Base-by-base conservation (phyloP, 495 filamentous ascomycete species). In the Aspergillus steynii region DNA sequence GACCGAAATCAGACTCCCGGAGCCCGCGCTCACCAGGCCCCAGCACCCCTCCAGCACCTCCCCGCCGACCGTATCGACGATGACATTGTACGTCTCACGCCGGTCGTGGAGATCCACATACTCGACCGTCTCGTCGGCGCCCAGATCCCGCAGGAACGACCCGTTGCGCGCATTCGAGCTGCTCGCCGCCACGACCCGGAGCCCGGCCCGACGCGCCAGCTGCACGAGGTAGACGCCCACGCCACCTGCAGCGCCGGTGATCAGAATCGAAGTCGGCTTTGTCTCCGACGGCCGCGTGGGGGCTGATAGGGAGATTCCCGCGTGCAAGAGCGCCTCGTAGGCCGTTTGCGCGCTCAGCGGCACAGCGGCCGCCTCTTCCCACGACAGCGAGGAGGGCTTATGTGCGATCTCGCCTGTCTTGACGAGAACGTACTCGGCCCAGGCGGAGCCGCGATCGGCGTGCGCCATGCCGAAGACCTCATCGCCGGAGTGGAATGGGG, bases 181-280 rank as follows among this genome's bases (percentile, higher is more conserved):
- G 42, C 63, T 61, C 26, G 70, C 71, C 6, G 68, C 70, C 29
- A 67, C 64, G 47, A 74, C 68, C 47, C 68, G 63, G 28, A 65
- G 9, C 0, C 70, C 73, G 0, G 69, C 61, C 4, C 54, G 10
- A 3, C 65, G 57, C 27, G 70, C 74, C 27, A 78, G 59, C 61
- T 76, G 75, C 27, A 74, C 70, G 20, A 75, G 55, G 57, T 72
- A 75, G n/a, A 72, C 37, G 0, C 72, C 75, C 15, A 76, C 75
- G 0, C 49, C 71, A 25, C 75, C 75, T 0, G 70, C 62, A 20
- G 69, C 72, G n/a, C 74, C 75, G 4, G 74, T 75, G 28, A 76
- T 67, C 34, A 78, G 47, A 12, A 74, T 47, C 20, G 20, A 20
- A 20, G 20, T 20, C 20, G 20, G 20, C 20, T 20, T 20, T 20